Base-by-base conservation (phyloP, 192 early-diverging fungal species). In the Coemansia sp. region DNA sequence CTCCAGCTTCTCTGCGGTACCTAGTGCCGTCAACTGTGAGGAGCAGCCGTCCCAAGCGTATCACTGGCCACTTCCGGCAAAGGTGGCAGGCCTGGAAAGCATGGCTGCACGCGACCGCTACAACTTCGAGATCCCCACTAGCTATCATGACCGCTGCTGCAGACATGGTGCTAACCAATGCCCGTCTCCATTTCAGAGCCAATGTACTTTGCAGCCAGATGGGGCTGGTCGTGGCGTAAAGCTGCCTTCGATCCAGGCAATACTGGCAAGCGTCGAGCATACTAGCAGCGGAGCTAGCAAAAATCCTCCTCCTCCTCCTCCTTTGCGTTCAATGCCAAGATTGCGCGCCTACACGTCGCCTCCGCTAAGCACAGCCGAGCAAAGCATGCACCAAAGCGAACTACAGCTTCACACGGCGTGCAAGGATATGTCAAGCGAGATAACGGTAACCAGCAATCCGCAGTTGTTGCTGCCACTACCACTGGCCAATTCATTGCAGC, bases 171-270 rank as follows among this genome's bases (percentile, higher is more conserved):
- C 42, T 4, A 26, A 43, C 19, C 37, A 39, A 12, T 42, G 52
- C 17, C 53, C 39, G 15, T 56, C 53, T 32, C 62, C 62, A 63
- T 41, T 39, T 27, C 44, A 40, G 9, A 17, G 35, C 38, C 48
- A 22, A 1, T 14, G 36, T 41, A 44, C 36, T 24, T 17, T 21
- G 27, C 27, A 50, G 42, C 22, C 67, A 42, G 27, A 27, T 14
- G 15, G 2, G 12, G 48, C 24, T 1, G 48, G 12, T 3, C 29
- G 15, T 2, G 29, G 48, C n/a, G 41, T 71, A 39, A 67, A 50
- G 44, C 61, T 77, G 8, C 74, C 74, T 11, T 68, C 74, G 15
- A 71, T 77, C n/a, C 50, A 48, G 14, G 54, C 68, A 11, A 67
- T 77, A 39, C 65, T 77, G 18, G 64, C 74, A 33, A 35, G 32